Conservation (phyloP, 2,329 filamentous ascomycete genomes). For the Aureobasidium mangrovei region DNA sequence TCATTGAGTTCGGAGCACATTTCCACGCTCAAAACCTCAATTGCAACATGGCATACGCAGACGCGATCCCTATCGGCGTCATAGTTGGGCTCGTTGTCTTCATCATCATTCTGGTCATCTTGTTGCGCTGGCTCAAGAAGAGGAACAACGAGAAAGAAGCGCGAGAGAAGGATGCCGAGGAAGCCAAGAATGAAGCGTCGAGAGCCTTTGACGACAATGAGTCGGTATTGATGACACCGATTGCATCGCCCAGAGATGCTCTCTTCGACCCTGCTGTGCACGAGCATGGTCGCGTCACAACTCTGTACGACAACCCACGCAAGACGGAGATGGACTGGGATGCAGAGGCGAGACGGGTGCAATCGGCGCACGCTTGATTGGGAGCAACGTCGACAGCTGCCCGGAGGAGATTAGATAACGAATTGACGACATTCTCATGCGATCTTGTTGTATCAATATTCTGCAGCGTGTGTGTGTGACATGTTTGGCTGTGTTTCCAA, state of each 20-base stretch:
- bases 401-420: neutral
- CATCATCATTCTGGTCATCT: neutral
- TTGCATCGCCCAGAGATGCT: neutral
- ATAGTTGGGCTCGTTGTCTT: neutral
- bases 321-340: slow-evolving; percentile 7
- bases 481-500: neutral
- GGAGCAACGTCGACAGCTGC: neutral
- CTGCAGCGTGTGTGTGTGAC: neutral
- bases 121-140: slow-evolving; percentile 6
- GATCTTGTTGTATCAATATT: neutral
- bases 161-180: neutral
- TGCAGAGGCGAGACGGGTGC: neutral
- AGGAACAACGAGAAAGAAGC: slow-evolving; percentile 1
- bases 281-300: neutral
- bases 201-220: neutral
- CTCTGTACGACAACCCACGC: neutral
- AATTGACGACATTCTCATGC: neutral
- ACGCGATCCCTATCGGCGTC: slow-evolving; percentile 6
- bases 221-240: neutral
- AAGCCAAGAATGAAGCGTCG: neutral
- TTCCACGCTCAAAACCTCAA: neutral
- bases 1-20: neutral
- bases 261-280: neutral
- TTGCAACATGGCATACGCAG: slow-evolving; percentile 5
- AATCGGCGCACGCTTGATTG: neutral